Percentiles rank a stretch among this genome's conserved stretches.
Conservation (phyloP, 306 rosid species). For the Glycine soja region DNA sequence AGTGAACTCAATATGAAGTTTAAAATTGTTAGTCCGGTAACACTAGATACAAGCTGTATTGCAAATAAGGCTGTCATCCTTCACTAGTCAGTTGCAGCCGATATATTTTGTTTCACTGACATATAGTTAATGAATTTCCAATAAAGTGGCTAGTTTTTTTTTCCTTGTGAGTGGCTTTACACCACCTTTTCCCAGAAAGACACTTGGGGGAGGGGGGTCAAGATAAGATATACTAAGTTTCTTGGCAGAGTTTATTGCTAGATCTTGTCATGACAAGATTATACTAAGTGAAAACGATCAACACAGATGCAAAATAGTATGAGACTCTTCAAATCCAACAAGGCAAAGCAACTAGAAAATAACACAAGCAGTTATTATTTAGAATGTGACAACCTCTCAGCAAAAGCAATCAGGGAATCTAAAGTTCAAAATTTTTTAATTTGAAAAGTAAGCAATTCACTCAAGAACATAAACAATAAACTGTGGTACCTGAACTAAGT, state of each 20-base stretch:
- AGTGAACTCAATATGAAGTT: conserved; percentile 15
- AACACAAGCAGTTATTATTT: conserved; percentile 1
- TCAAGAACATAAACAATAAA: background rate
- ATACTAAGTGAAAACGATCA: conserved; percentile 6
- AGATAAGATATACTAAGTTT: background rate
- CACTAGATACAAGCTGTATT: background rate
- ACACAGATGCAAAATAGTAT: background rate
- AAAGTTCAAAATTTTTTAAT: no score
- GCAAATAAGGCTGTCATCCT: background rate
- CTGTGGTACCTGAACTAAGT: conserved; percentile 88
- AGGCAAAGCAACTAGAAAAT: conserved; percentile 11
- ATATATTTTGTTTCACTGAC: conserved; percentile 14
- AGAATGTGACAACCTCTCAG: no score
- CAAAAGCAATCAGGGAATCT: no score
- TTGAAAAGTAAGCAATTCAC: no score
- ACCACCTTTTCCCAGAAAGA: conserved; percentile 18
- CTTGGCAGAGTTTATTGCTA: background rate
- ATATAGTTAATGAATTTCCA: conserved; percentile 3
- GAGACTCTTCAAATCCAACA: conserved; percentile 37
- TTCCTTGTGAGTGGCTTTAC: no score
- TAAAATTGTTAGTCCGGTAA: conserved; percentile 4
- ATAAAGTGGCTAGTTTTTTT: background rate
- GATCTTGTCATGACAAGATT: background rate
- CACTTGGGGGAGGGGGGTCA: background rate
- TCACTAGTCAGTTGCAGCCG: conserved; percentile 8